Conservation (phyloP, 1,139 yeast genomes). For the Blastobotrys apis region DNA sequence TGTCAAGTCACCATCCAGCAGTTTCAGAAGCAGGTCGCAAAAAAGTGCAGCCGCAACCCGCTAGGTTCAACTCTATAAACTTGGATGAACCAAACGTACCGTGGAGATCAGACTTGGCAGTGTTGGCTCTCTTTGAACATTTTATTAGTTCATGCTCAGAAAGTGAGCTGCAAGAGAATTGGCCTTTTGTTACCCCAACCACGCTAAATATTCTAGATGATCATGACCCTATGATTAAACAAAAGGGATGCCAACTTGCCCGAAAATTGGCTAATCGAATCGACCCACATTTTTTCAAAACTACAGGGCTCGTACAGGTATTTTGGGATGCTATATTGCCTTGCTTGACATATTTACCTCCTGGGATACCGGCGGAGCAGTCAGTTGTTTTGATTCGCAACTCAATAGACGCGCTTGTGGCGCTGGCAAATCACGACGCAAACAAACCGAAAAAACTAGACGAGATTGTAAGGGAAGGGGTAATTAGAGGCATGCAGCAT, state of each 20-base stretch:
- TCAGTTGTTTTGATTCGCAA: conserved; percentile 15
- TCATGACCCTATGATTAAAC: conserved; percentile 44
- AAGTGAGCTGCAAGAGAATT: conserved; percentile 30
- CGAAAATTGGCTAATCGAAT: conserved; percentile 27
- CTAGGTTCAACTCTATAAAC: conserved; percentile 9
- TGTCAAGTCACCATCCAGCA: not conserved
- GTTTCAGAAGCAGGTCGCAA: conserved; percentile 22
- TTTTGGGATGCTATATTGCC: conserved; percentile 39
- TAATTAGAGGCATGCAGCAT: conserved; percentile 28
- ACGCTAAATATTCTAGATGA: conserved; percentile 50
- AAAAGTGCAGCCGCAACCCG: conserved; percentile 9
- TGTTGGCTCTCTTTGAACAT: conserved; percentile 34
- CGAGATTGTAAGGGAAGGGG: conserved; percentile 28
- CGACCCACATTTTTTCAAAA: conserved; percentile 28
- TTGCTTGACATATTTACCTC: conserved; percentile 26
- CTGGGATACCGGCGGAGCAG: conserved; percentile 15
- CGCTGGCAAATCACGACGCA: conserved; percentile 17
- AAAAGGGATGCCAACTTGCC: conserved; percentile 42
- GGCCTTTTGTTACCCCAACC: conserved; percentile 49
- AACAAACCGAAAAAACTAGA: conserved; percentile 22
- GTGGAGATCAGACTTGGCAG: conserved; percentile 38
- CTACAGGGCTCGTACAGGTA: conserved; percentile 44
- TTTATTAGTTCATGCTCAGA: conserved; percentile 28
- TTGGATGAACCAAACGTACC: conserved; percentile 13
- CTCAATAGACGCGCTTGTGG: conserved; percentile 19